A percentile compares a stretch with the other conserved stretches of the same genome.
Evolutionary conservation across 352 stramenopile genomes (phyloP).

Genomic region (Phytophthora chlamydospora): DNA sequence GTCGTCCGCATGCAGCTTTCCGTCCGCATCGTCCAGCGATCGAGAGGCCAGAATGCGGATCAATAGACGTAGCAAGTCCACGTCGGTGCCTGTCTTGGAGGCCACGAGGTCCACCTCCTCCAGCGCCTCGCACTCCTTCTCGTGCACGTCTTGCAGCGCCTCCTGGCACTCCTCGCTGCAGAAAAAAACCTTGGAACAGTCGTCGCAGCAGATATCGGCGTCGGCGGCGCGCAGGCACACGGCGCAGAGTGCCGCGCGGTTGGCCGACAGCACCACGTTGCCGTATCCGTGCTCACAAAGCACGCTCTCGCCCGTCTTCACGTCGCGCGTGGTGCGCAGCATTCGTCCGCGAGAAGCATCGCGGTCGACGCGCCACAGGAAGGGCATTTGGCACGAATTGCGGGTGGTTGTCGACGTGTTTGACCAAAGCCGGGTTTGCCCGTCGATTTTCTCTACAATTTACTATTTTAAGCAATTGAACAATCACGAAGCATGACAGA

Average conservation of each 20-base stretch:
- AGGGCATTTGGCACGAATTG: no score
- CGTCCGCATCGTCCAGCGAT: conserved; percentile 26
- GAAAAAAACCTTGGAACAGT: conserved; percentile 56
- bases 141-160: conserved; percentile 42
- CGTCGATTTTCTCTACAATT: no score
- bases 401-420: no score
- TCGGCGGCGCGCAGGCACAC: conserved; percentile 47
- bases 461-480: no score
- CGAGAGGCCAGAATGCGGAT: conserved; percentile 45
- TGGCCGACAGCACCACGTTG: conserved; percentile 40
- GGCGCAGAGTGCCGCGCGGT: conserved; percentile 41
- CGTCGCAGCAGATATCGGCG: conserved; percentile 57
- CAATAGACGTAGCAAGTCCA: conserved; percentile 50
- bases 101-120: conserved; percentile 53
- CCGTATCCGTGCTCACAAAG: conserved; percentile 42
- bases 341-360: conserved; percentile 35
- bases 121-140: conserved; percentile 49
- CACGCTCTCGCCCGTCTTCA: conserved; percentile 39
- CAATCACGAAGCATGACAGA: no score
- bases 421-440: no score
- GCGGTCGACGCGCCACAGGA: conserved; percentile 42
- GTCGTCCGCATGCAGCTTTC: conserved; percentile 26
- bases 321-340: conserved; percentile 30
- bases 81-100: conserved; percentile 44
- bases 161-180: conserved; percentile 50